Evolutionary conservation across 257 asterid species (phyloP), one percentile per base, ranked within the genome.

Genomic region (Solanum arcanum): DNA sequence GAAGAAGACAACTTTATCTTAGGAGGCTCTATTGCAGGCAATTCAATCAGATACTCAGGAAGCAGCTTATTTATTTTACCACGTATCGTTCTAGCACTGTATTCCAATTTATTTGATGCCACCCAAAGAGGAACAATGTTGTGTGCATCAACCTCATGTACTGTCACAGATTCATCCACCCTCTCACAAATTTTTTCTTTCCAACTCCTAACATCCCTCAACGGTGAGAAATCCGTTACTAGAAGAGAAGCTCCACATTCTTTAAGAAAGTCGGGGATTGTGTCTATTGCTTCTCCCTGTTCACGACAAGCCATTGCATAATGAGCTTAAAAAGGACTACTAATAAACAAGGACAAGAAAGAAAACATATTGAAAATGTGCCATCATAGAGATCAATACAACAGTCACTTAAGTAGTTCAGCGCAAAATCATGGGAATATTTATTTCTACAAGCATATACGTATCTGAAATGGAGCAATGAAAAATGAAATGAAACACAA

Each of bases 91-190:
- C 94, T 91, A 31, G 99, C 99, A 87, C 95, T 91, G 14, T 97
- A 95, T 89, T 97, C 99, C 91, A 97, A 86, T 87, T 97, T 97
- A 83, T 90, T 88, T 7, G 99, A 97, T 41, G 99, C 98, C 86
- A 94, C 95, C 99, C 98, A 96, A 88, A 92, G 84, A 52, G 99
- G 99, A 86, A 97, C 97, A 72, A 97, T 93, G 87, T 97, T 97
- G 90, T 96, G 99, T 13, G 99, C 93, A 87, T 97, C 99, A 86
- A 97, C 97, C 91, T 97, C 99, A 44, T 96, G 99, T 88, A 96
- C 86, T 5, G 98, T 91, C 41, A 97, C 93, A 10, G 94, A 91
- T 12, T 75, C 95, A 46, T 84, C 85, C 89, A 95, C 96, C 83
- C 90, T 89, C 90, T 89, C 87, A 90, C 94, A 91, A 73, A 96